Evolutionary conservation across 495 filamentous ascomycete species (phyloP).

Genomic region (Rhypophila decipiens): DNA sequence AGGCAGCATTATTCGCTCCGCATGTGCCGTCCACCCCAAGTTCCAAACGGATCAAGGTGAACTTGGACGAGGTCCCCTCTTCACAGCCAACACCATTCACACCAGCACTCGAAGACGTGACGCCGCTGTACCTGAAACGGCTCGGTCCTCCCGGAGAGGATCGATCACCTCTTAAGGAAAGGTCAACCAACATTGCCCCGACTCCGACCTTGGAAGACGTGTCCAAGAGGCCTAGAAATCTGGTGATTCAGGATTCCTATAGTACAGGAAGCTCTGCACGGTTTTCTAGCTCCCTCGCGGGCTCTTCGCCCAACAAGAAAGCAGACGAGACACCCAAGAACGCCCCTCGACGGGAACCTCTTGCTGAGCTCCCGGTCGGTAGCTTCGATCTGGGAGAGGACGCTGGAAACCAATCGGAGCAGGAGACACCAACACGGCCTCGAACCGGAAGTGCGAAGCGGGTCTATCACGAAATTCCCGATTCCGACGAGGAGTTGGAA

Average conservation of each 20-base stretch:
- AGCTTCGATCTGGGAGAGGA: slow-evolving; percentile 9
- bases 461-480: slow-evolving; percentile 27
- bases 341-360: slow-evolving; percentile 11
- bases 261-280: slow-evolving; percentile 25
- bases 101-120: too few relatives aligned
- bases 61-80: slow-evolving; percentile 32
- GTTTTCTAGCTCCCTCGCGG: slow-evolving; percentile 5
- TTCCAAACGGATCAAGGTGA: slow-evolving; percentile 24
- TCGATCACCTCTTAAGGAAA: slow-evolving; percentile 31
- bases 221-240: slow-evolving; percentile 20
- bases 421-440: slow-evolving; percentile 5
- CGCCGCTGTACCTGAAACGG: too few relatives aligned
- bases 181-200: slow-evolving; percentile 30
- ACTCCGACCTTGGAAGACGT: slow-evolving; percentile 20
- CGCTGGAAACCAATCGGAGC: not conserved
- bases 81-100: slow-evolving; percentile 31
- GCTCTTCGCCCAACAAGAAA: not conserved
- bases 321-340: not conserved
- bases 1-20: not conserved
- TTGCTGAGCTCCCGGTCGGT: slow-evolving; percentile 19
- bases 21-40: slow-evolving; percentile 27
- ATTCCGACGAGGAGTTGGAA: slow-evolving; percentile 35
- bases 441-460: slow-evolving; percentile 2
- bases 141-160: slow-evolving; percentile 15
- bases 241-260: slow-evolving; percentile 35